Percentiles rank a stretch among this genome's conserved stretches.
phyloP scores from a whole-genome alignment of 2,329 filamentous ascomycete species.

The Aspergillus sp. region DNA sequence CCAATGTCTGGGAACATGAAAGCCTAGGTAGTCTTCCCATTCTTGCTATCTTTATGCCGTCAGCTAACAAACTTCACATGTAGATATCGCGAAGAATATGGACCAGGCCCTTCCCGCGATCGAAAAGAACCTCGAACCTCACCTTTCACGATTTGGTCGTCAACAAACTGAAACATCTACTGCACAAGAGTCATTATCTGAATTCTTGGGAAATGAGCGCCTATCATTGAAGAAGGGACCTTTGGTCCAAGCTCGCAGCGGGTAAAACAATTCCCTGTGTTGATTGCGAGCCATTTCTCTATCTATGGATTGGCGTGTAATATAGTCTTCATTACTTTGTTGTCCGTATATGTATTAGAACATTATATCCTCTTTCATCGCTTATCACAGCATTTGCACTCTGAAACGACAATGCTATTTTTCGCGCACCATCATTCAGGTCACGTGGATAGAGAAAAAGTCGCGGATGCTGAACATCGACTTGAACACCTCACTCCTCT shows the following conservation, averaged over 20 bases:
- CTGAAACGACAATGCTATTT: neutral
- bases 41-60: neutral
- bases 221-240: conserved; percentile 42
- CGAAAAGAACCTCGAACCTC: conserved; percentile 44
- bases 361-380: neutral
- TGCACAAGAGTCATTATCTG: conserved; percentile 33
- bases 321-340: conserved; percentile 2
- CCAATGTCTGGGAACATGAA: conserved; percentile 91
- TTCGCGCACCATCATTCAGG: neutral
- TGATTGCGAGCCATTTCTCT: neutral
- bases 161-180: conserved; percentile 35
- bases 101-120: conserved; percentile 43
- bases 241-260: conserved; percentile 38
- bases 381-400: no score
- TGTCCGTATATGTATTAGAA: neutral
- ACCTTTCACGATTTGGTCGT: conserved; percentile 49
- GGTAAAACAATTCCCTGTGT: conserved; percentile 15
- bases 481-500: neutral
- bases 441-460: neutral
- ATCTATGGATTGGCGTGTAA: neutral
- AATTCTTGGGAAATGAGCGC: conserved; percentile 43
- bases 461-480: neutral
- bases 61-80: neutral
- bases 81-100: conserved; percentile 48
- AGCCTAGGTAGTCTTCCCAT: conserved; percentile 62